Percentiles rank a stretch among this genome's conserved stretches.
phyloP scores from a whole-genome alignment of 2,329 filamentous ascomycete genomes.

The Pezicula radicicola region DNA sequence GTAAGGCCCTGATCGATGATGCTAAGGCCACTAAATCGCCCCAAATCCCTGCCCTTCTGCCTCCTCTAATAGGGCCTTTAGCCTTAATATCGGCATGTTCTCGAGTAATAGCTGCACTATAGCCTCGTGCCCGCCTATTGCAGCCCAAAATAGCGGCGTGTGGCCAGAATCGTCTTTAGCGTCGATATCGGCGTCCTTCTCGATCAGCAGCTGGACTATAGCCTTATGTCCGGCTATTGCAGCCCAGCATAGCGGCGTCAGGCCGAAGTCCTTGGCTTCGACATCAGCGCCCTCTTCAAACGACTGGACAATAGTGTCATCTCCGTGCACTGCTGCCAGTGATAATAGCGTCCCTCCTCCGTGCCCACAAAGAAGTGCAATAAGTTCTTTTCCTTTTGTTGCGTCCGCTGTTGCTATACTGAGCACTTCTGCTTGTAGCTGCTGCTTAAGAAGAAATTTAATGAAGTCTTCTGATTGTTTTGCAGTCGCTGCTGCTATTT shows the following conservation, averaged over 20 bases:
- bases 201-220: slow-evolving; percentile 15
- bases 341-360: neutral
- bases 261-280: slow-evolving; percentile 2
- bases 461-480: no score
- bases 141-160: slow-evolving; percentile 14
- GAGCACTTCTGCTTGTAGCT: no score
- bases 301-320: slow-evolving; percentile 10
- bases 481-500: no score
- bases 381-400: no score
- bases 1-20: no score
- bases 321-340: neutral
- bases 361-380: no score
- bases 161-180: neutral
- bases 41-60: no score
- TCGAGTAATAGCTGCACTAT: slow-evolving; percentile 21
- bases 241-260: slow-evolving; percentile 10
- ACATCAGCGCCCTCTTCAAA: slow-evolving; percentile 4
- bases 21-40: no score
- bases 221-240: neutral
- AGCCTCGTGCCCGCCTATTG: slow-evolving; percentile 19
- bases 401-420: no score
- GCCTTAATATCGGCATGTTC: slow-evolving; percentile 14
- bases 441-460: no score
- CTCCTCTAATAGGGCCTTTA: slow-evolving; percentile 7
- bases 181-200: neutral